Evolutionary conservation across 2,329 filamentous ascomycete species (phyloP), one percentile per base, ranked within the genome.

Genomic region (Ceratocystis ficicola): DNA sequence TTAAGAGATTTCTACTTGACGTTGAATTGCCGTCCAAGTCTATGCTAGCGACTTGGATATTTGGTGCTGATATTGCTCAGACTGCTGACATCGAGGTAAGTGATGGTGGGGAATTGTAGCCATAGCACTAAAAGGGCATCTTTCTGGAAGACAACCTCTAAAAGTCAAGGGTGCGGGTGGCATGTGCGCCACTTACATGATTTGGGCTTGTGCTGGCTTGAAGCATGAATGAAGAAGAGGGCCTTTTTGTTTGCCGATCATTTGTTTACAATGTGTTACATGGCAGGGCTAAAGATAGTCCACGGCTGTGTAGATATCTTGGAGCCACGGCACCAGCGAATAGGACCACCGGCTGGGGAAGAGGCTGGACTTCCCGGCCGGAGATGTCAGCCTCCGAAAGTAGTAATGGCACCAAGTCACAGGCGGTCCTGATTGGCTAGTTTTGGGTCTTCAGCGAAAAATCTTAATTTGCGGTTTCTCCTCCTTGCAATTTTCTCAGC

Each of bases 121-220:
- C 20, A 17, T n/a, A 17, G 44, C 2, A 20, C 17, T 5, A 50
- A n/a, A 20, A 22, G 15, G 46, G 7, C 20, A 20, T 20, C 46
- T 50, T 22, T 25, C 52, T 57, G 7, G 17, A 32, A 32, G 52
- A 61, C 41, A 44, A 62, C 64, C 64, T 44, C 59, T 44, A 62
- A 62, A 28, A 20, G 22, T 4, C 57, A 55, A 44, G 17, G 44
- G 20, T n/a, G 8, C 10, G 61, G 22, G n/a, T 62, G 32, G 44
- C 36, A n/a, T 22, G 30, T 20, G 59, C 20, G 48, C 48, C 25
- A 57, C 52, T 57, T 57, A 32, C 52, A 57, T 57, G 6, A 25
- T 57, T 2, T 28, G 17, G 15, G 10, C 50, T 36, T 36, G 32
- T 36, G 32, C 32, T 36, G 32, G 7, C 32, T 36, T 36, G 32